phyloP scores from a whole-genome alignment of 192 early-diverging fungal genomes.

The Backusella westeae region DNA sequence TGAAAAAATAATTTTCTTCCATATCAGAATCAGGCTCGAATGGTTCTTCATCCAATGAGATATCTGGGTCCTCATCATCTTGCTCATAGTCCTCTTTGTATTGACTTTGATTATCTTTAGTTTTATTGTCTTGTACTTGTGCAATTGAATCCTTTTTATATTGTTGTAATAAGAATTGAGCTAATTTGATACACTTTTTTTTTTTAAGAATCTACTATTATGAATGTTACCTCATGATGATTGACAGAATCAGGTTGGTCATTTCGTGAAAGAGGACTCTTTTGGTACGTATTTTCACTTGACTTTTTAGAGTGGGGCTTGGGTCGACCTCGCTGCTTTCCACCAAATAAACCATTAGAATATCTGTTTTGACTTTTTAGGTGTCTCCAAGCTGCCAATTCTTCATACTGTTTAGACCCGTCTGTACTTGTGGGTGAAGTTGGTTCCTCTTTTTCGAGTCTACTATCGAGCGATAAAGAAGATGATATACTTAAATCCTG shows the following conservation, averaged over 20 bases:
- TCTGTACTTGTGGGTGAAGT: neutral
- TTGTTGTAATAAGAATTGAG: neutral
- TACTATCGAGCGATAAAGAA: neutral
- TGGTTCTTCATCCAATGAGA: neutral
- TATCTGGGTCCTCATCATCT: neutral
- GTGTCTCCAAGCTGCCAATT: slow-evolving; percentile 23
- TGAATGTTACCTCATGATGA: neutral
- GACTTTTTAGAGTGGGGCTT: slow-evolving; percentile 7
- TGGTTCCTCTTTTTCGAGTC: neutral
- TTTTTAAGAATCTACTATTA: neutral
- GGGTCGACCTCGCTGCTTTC: slow-evolving; percentile 24
- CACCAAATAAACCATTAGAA: slow-evolving; percentile 25
- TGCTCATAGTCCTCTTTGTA: neutral
- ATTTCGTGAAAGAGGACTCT: slow-evolving; percentile 9
- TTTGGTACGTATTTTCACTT: slow-evolving; percentile 1
- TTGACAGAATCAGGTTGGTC: neutral
- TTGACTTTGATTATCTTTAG: neutral
- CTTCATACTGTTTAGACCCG: slow-evolving; percentile 16
- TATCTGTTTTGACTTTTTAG: slow-evolving; percentile 19
- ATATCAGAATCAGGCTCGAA: slow-evolving; percentile 15
- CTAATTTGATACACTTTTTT: neutral
- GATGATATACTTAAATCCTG: neutral
- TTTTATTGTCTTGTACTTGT: neutral
- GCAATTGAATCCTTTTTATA: neutral
- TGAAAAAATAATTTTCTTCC: slow-evolving; percentile 30